Evolutionary conservation across 2,329 filamentous ascomycete genomes (phyloP).

Genomic region (Thermoascus crustaceus): DNA sequence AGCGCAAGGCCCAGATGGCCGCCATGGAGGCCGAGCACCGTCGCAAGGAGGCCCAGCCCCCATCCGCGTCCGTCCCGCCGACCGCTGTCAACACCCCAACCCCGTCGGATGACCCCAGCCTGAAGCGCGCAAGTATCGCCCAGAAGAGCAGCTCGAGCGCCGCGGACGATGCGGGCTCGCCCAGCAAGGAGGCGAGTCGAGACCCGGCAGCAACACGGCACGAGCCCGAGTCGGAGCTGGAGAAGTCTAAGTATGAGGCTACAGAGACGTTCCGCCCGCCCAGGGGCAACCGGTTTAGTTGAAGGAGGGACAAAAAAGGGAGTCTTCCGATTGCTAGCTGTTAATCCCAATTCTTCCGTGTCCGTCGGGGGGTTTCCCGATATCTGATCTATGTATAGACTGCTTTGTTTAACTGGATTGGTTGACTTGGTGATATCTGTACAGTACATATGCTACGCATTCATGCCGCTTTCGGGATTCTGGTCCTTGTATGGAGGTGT

Average conservation of each 20-base stretch:
- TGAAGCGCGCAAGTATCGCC: conserved; percentile 28
- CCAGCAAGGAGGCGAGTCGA: conserved; percentile 62
- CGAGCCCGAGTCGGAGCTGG: conserved; percentile 56
- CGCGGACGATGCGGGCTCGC: conserved; percentile 49
- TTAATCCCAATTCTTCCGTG: too few species aligned
- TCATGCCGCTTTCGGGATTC: too few species aligned
- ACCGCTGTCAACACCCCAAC: conserved; percentile 8
- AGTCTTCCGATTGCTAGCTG: too few species aligned
- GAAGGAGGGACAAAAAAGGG: too few species aligned
- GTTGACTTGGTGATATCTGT: too few species aligned
- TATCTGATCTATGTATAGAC: too few species aligned
- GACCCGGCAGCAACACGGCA: conserved; percentile 71
- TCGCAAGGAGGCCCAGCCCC: conserved; percentile 18
- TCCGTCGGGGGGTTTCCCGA: too few species aligned
- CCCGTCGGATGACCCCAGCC: conserved; percentile 20
- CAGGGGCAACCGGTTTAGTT: conserved; percentile 81
- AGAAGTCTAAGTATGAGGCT: conserved; percentile 89
- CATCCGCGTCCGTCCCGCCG: conserved; percentile 2
- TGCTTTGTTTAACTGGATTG: too few species aligned
- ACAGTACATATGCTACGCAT: too few species aligned
- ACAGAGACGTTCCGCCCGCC: conserved; percentile 63
- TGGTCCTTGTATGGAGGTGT: too few species aligned
- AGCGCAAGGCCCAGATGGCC: conserved; percentile 39
- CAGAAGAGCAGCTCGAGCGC: conserved; percentile 21
- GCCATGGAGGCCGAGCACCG: conserved; percentile 28